A percentile compares a stretch with the other conserved stretches of the same genome.
Conservation (phyloP, 495 filamentous ascomycete species). For the Hypoxylon lenormandii region DNA sequence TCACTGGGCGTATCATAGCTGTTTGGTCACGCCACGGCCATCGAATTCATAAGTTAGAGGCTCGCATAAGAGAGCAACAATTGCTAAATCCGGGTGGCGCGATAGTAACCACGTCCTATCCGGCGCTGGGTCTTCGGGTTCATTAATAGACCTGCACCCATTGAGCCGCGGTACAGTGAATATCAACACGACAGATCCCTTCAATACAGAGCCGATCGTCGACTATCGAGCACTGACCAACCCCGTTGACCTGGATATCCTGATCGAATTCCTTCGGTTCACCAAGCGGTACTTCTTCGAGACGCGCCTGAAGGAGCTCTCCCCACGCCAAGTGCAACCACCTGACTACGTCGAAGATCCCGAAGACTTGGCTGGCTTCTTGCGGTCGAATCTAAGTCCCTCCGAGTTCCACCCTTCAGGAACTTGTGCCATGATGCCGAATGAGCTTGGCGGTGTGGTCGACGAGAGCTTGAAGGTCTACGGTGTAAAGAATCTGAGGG, state of each 20-base stretch:
- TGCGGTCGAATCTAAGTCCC: slow-evolving; percentile 50
- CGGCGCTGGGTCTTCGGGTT: slow-evolving; percentile 50
- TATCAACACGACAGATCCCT: slow-evolving; percentile 57
- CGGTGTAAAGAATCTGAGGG: slow-evolving; percentile 53
- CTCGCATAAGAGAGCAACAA: neutral
- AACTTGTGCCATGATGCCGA: slow-evolving; percentile 68
- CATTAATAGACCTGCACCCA: slow-evolving; percentile 59
- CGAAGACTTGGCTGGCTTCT: slow-evolving; percentile 48
- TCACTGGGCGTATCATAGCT: too few relatives aligned
- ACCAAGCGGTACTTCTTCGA: slow-evolving; percentile 55
- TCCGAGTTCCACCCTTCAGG: slow-evolving; percentile 61
- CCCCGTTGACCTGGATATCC: slow-evolving; percentile 59
- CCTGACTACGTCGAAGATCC: slow-evolving; percentile 49
- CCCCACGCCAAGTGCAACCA: slow-evolving; percentile 49
- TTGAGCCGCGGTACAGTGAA: slow-evolving; percentile 61
- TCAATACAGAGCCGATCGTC: slow-evolving; percentile 54
- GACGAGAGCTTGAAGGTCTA: slow-evolving; percentile 59
- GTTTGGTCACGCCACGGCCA: too few relatives aligned
- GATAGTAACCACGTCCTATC: slow-evolving; percentile 53
- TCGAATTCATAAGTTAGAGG: too few relatives aligned
- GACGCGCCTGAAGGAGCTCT: slow-evolving; percentile 47
- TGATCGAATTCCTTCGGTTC: slow-evolving; percentile 58
- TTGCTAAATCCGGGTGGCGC: slow-evolving; percentile 6
- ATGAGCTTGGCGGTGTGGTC: slow-evolving; percentile 65
- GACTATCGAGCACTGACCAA: slow-evolving; percentile 65